phyloP scores from a whole-genome alignment of 2,329 filamentous ascomycete genomes.

The Aspergillus fumigatiaffinis region DNA sequence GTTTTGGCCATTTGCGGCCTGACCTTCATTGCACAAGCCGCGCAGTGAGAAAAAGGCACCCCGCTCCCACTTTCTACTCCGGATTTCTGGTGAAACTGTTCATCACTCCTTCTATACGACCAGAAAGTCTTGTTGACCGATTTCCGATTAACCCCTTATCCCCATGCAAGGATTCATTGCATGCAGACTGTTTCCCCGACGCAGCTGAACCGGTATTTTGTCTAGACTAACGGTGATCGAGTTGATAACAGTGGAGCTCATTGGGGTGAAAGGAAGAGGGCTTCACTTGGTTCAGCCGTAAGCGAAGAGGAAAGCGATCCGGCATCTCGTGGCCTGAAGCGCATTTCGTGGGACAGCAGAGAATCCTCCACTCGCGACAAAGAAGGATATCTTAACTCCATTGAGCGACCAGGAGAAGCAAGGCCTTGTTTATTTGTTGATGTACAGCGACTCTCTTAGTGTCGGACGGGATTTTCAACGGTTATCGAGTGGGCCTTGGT shows the following conservation, averaged over 20 bases:
- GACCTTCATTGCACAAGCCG: conserved; percentile 13
- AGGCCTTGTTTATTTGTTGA: not conserved
- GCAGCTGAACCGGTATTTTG: not conserved
- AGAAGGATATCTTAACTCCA: not conserved
- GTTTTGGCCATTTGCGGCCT: conserved; percentile 2
- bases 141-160: not conserved
- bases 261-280: not conserved
- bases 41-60: conserved; percentile 17
- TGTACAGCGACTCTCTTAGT: not conserved
- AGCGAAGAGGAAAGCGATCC: not conserved
- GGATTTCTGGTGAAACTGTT: not conserved
- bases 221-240: not conserved
- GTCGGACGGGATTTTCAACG: not conserved
- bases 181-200: not conserved
- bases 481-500: not conserved
- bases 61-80: conserved; percentile 7
- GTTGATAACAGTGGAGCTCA: not conserved
- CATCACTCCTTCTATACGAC: not conserved
- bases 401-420: not conserved
- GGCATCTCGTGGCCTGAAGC: not conserved
- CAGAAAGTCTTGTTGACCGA: not conserved
- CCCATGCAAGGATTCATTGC: not conserved
- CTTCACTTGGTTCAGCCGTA: not conserved
- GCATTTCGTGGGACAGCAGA: not conserved
- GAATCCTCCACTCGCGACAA: not conserved